Percentiles rank a stretch among this genome's conserved stretches.
Conservation (phyloP, 306 rosid genomes). For the Datisca glomerata region DNA sequence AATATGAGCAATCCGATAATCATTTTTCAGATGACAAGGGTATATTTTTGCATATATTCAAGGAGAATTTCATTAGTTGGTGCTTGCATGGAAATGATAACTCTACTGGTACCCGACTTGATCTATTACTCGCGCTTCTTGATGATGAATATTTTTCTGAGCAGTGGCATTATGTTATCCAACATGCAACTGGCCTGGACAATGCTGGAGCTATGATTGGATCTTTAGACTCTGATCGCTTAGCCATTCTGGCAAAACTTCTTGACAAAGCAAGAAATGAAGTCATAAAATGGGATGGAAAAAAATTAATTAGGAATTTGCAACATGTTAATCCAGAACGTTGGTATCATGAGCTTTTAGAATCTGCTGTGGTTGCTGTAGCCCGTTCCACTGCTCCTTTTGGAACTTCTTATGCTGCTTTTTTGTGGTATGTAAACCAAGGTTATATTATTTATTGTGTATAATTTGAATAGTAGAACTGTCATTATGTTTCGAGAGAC, state of each 20-base stretch:
- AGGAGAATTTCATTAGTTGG: conserved; percentile 72
- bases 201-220: conserved; percentile 27
- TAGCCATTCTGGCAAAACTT: conserved; percentile 58
- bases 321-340: conserved; percentile 30
- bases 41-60: conserved; percentile 63
- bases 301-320: conserved; percentile 22
- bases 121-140: conserved; percentile 62
- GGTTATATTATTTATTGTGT: too few relatives aligned
- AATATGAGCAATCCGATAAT: conserved; percentile 20
- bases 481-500: too few relatives aligned
- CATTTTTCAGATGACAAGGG: conserved; percentile 23
- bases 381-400: conserved; percentile 39
- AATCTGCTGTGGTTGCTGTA: conserved; percentile 55
- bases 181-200: conserved; percentile 37
- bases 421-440: conserved; percentile 54
- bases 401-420: conserved; percentile 41
- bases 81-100: conserved; percentile 45
- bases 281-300: conserved; percentile 29
- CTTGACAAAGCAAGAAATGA: conserved; percentile 53
- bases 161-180: conserved; percentile 59
- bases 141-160: conserved; percentile 75
- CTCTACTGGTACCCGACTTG: conserved; percentile 53
- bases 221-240: conserved; percentile 32
- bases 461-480: too few relatives aligned
- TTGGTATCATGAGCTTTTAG: conserved; percentile 68